Evolutionary conservation across 192 early-diverging fungal species (phyloP).

Genomic region (Glomus cerebriforme): DNA sequence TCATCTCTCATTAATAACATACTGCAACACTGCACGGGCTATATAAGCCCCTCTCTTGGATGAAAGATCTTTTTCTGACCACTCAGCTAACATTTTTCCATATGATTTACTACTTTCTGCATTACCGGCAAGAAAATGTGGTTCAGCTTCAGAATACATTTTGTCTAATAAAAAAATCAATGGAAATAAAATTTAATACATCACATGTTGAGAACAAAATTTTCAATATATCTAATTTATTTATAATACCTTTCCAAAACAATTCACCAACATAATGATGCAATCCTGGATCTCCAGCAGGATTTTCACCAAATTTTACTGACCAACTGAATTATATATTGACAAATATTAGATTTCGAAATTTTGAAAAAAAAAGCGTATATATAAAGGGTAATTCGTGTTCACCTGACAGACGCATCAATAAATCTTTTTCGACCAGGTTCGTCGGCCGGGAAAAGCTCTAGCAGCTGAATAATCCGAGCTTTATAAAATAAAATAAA

Average conservation of each 20-base stretch:
- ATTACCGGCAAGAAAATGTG: constrained; percentile 84
- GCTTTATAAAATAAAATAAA: constrained; percentile 37
- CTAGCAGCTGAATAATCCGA: constrained; percentile 64
- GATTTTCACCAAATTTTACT: constrained; percentile 53
- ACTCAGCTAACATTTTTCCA: constrained; percentile 78
- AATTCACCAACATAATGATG: constrained; percentile 74
- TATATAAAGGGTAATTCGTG: not conserved
- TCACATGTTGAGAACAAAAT: not conserved
- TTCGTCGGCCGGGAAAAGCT: constrained; percentile 57
- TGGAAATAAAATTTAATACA: not conserved
- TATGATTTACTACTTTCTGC: constrained; percentile 73
- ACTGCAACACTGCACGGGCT: constrained; percentile 80
- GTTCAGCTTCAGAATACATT: constrained; percentile 79
- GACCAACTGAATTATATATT: constrained; percentile 57
- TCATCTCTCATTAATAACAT: constrained; percentile 40
- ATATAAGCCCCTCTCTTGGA: constrained; percentile 75
- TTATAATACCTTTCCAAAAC: constrained; percentile 61
- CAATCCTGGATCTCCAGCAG: constrained; percentile 66
- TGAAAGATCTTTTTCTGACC: constrained; percentile 62
- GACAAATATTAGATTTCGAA: constrained; percentile 7
- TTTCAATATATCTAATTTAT: too few relatives aligned
- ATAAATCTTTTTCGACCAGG: constrained; percentile 55
- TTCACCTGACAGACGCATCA: constrained; percentile 53
- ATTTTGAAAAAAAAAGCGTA: constrained; percentile 10
- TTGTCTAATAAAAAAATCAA: constrained; percentile 55